Percentiles rank a stretch among this genome's conserved stretches.
phyloP scores from a whole-genome alignment of 1,284 basidiomycete species.

The Marasmius tenuissimus region DNA sequence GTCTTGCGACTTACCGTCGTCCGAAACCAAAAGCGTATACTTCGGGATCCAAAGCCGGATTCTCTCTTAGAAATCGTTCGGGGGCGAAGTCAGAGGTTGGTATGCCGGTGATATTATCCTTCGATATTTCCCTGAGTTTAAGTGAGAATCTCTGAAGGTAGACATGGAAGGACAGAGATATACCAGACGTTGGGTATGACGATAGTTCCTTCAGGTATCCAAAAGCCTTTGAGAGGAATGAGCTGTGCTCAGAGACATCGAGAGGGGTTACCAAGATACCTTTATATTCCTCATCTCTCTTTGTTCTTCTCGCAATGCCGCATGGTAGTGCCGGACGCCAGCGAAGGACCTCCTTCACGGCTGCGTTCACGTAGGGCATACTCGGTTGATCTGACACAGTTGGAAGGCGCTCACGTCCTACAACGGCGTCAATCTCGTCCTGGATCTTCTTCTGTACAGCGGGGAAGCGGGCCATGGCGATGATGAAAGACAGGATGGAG shows the following conservation, averaged over 20 bases:
- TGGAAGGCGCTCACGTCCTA: constrained; percentile 32
- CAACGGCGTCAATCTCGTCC: constrained; percentile 34
- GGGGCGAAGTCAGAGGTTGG: constrained; percentile 25
- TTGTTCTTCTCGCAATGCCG: neutral
- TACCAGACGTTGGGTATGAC: constrained; percentile 28
- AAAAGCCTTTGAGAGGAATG: no score
- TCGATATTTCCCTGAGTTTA: neutral
- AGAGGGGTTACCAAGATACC: no score
- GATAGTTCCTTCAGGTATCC: constrained; percentile 24
- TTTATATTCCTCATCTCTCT: constrained; percentile 17
- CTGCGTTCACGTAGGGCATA: constrained; percentile 36
- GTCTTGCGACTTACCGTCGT: constrained; percentile 16
- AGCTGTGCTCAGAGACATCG: no score
- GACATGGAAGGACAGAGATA: neutral
- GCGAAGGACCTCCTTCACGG: constrained; percentile 30
- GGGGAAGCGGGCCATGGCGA: constrained; percentile 29
- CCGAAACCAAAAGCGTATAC: constrained; percentile 28
- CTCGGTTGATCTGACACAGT: constrained; percentile 24
- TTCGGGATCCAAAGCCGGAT: constrained; percentile 20
- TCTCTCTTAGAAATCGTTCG: constrained; percentile 23
- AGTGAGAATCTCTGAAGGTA: no score
- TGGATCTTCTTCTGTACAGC: constrained; percentile 31
- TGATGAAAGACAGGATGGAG: constrained; percentile 13
- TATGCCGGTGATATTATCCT: neutral
- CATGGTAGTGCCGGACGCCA: constrained; percentile 19